Evolutionary conservation across 805 yeast species (phyloP).

Genomic region (Wickerhamiella spandovensis): DNA sequence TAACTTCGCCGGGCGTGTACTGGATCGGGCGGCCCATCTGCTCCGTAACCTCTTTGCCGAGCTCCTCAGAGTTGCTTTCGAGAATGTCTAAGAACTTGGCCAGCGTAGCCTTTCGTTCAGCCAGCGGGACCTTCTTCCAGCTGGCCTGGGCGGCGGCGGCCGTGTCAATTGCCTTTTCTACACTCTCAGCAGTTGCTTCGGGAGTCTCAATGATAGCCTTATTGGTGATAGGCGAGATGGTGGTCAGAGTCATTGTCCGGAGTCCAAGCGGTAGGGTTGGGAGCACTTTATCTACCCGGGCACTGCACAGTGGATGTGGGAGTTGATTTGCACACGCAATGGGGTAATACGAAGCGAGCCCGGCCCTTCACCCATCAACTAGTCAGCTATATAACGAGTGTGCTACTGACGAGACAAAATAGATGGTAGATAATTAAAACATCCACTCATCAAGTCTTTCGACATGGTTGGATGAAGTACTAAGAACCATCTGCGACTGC

Average conservation of each 20-base stretch:
- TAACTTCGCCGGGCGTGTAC: slow-evolving; percentile 22
- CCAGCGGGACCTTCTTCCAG: slow-evolving; percentile 17
- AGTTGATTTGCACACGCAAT: not conserved
- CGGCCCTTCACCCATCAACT: too few species aligned
- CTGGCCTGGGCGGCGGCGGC: slow-evolving; percentile 18
- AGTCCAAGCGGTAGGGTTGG: not conserved
- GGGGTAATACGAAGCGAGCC: not conserved
- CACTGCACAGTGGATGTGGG: not conserved
- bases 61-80: slow-evolving; percentile 15
- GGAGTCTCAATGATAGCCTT: slow-evolving; percentile 18
- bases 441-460: too few species aligned
- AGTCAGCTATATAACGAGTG: too few species aligned
- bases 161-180: slow-evolving; percentile 11
- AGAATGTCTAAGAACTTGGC: slow-evolving; percentile 17
- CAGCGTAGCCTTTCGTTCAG: slow-evolving; percentile 19
- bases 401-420: too few species aligned
- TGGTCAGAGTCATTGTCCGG: slow-evolving; percentile 12
- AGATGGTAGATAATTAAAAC: too few species aligned
- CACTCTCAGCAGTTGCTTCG: slow-evolving; percentile 16
- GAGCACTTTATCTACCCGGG: not conserved
- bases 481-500: too few species aligned
- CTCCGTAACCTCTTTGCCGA: slow-evolving; percentile 22
- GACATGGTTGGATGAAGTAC: too few species aligned
- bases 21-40: slow-evolving; percentile 27
- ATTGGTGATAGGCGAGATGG: slow-evolving; percentile 23